A percentile compares a stretch with the other conserved stretches of the same genome.
Evolutionary conservation across 306 rosid species (phyloP).

Genomic region (Cucurbita pepo): DNA sequence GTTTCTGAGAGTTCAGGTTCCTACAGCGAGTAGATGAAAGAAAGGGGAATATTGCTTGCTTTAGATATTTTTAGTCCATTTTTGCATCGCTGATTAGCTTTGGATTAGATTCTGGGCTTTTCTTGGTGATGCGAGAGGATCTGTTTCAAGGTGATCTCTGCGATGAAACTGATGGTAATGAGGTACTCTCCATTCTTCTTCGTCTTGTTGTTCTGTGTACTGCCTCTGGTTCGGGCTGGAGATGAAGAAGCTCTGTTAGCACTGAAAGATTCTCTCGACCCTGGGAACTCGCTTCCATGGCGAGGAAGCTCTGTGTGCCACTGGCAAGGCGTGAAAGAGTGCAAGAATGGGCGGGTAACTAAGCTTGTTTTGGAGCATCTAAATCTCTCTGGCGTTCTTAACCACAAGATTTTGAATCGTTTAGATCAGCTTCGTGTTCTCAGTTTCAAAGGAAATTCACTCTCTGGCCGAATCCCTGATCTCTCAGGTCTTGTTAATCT

Average conservation of each 20-base stretch:
- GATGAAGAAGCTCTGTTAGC: slow-evolving; percentile 45
- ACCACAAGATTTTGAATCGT: slow-evolving; percentile 36
- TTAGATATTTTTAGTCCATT: too few species aligned
- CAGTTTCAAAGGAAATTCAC: slow-evolving; percentile 67
- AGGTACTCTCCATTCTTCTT: slow-evolving; percentile 9
- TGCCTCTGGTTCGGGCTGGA: slow-evolving; percentile 17
- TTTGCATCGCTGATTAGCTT: too few species aligned
- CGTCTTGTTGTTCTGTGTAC: background rate
- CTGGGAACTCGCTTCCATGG: slow-evolving; percentile 48
- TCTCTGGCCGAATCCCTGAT: slow-evolving; percentile 63
- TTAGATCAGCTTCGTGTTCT: slow-evolving; percentile 86
- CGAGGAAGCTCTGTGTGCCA: slow-evolving; percentile 34
- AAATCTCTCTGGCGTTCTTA: slow-evolving; percentile 49
- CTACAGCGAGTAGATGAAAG: background rate
- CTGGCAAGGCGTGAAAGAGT: slow-evolving; percentile 67
- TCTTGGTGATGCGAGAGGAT: too few species aligned
- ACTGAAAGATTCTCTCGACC: slow-evolving; percentile 52
- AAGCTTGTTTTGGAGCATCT: slow-evolving; percentile 61
- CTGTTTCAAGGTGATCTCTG: background rate
- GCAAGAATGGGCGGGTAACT: slow-evolving; percentile 56
- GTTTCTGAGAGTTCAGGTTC: background rate
- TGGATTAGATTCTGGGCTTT: too few species aligned
- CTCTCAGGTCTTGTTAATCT: slow-evolving; percentile 54
- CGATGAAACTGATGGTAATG: slow-evolving; percentile 1
- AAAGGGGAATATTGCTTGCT: background rate